Conservation (phyloP, 371 early-diverging fungal genomes). For the Aphelidium insulamus region DNA sequence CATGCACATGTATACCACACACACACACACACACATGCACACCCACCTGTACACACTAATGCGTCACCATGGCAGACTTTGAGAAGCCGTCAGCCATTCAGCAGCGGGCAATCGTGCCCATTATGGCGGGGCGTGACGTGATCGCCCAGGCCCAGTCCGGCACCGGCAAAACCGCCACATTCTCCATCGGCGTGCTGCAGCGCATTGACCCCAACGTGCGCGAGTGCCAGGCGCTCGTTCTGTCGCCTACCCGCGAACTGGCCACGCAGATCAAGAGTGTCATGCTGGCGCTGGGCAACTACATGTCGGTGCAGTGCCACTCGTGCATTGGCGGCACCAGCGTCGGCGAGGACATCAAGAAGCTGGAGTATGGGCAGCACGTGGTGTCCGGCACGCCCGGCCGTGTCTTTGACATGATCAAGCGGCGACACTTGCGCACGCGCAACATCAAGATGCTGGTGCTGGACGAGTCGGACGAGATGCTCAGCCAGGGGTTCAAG, state of each 20-base stretch:
- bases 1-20: not conserved
- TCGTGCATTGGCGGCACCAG: constrained; percentile 81
- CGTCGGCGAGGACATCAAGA: constrained; percentile 51
- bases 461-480: constrained; percentile 94
- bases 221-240: constrained; percentile 66
- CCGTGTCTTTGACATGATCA: constrained; percentile 83
- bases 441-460: constrained; percentile 70
- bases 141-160: constrained; percentile 93
- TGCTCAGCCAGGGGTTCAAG: constrained; percentile 82
- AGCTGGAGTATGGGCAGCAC: constrained; percentile 41
- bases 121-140: constrained; percentile 63
- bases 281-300: constrained; percentile 57
- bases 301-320: constrained; percentile 54
- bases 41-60: not conserved
- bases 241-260: constrained; percentile 81
- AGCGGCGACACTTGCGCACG: constrained; percentile 50
- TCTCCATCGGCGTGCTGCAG: constrained; percentile 79
- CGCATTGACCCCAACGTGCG: constrained; percentile 41
- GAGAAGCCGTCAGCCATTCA: constrained; percentile 81
- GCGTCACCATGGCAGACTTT: constrained; percentile 19
- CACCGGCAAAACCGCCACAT: constrained; percentile 94
- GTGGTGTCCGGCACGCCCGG: constrained; percentile 88
- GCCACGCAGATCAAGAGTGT: constrained; percentile 74
- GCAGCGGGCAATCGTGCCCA: constrained; percentile 72
- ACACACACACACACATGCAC: too few relatives aligned